A percentile compares a stretch with the other conserved stretches of the same genome.
Evolutionary conservation across 257 asterid genomes (phyloP).

Genomic region (Misopates orontium): DNA sequence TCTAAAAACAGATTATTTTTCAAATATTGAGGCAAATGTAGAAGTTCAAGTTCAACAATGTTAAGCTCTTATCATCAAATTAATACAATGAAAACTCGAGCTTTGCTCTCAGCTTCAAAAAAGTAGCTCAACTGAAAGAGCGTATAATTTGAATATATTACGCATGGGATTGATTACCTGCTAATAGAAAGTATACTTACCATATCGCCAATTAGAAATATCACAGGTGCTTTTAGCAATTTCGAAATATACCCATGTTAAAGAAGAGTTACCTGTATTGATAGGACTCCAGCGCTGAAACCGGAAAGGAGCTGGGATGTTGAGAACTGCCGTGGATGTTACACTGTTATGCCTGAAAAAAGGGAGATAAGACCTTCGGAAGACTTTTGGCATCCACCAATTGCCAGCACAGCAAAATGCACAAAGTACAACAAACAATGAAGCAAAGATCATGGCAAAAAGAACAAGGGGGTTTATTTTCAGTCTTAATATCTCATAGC

Average conservation of each 20-base stretch:
- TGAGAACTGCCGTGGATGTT: slow-evolving; percentile 61
- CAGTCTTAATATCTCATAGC: slow-evolving; percentile 49
- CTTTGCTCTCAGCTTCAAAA: too few species aligned
- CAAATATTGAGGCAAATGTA: too few species aligned
- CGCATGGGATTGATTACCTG: too few species aligned
- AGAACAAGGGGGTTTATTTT: slow-evolving; percentile 56
- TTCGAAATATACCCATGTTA: not conserved
- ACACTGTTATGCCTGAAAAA: slow-evolving; percentile 62
- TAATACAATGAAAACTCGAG: too few species aligned
- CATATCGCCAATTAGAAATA: too few species aligned
- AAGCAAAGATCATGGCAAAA: slow-evolving; percentile 53
- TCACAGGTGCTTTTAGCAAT: too few species aligned
- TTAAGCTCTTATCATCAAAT: too few species aligned
- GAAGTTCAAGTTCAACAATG: too few species aligned
- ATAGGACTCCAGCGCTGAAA: slow-evolving; percentile 94
- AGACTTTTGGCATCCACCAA: slow-evolving; percentile 58
- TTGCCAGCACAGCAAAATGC: slow-evolving; percentile 52
- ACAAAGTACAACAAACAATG: slow-evolving; percentile 60
- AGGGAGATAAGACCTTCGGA: slow-evolving; percentile 64
- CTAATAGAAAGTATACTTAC: too few species aligned
- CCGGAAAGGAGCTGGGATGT: slow-evolving; percentile 65
- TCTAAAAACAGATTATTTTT: too few species aligned
- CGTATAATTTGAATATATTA: too few species aligned
- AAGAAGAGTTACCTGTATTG: slow-evolving; percentile 53
- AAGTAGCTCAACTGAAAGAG: too few species aligned